Percentiles rank a stretch among this genome's conserved stretches.
Conservation (phyloP, 306 rosid species). For the Vigna angularis region DNA sequence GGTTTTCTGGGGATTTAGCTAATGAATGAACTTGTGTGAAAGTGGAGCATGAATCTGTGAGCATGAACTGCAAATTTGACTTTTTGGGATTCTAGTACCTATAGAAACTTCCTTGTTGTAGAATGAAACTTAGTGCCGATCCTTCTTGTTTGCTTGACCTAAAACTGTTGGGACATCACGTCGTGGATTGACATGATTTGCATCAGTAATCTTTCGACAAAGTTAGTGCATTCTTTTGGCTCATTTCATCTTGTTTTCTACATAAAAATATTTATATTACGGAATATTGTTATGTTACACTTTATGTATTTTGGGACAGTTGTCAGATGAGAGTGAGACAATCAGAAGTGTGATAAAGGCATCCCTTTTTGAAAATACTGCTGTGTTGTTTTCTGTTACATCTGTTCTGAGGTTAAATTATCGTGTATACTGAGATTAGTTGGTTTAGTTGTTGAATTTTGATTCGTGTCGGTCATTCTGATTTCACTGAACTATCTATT, state of each 20-base stretch:
- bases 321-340: background rate
- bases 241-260: background rate
- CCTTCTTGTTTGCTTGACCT: constrained; percentile 2
- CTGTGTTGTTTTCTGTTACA: constrained; percentile 1
- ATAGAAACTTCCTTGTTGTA: constrained; percentile 53
- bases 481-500: constrained; percentile 31
- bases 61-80: constrained; percentile 65
- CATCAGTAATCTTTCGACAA: background rate
- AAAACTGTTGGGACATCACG: background rate
- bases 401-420: constrained; percentile 19
- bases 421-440: constrained; percentile 15
- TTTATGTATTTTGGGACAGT: constrained; percentile 24
- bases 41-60: background rate
- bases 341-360: constrained; percentile 24
- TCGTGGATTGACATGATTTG: background rate
- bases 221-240: constrained; percentile 6
- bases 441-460: constrained; percentile 30
- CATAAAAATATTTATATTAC: background rate
- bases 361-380: constrained; percentile 18
- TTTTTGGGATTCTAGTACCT: constrained; percentile 61
- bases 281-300: constrained; percentile 27
- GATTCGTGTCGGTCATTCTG: constrained; percentile 25
- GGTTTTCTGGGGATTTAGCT: background rate
- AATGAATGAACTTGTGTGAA: background rate
- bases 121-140: constrained; percentile 47